Conservation (phyloP, 2,329 filamentous ascomycete species). For the Rasamsonia emersonii region DNA sequence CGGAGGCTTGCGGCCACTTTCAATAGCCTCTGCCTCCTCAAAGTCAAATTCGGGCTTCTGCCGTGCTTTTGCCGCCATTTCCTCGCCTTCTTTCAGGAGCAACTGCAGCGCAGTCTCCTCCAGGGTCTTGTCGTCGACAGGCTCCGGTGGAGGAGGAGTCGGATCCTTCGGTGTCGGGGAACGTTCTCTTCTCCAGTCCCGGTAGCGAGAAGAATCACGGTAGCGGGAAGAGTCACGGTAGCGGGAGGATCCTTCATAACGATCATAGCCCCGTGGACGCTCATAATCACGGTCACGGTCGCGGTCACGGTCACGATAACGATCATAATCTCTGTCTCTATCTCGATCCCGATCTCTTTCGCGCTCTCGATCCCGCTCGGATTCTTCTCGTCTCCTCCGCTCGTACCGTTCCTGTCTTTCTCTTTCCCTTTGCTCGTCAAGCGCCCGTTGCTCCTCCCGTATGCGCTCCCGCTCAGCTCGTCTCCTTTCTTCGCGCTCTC, state of each 20-base stretch:
- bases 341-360: conserved; percentile 23
- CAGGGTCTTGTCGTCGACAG: conserved; percentile 46
- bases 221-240: conserved; percentile 18
- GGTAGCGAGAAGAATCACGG: conserved; percentile 21
- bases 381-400: conserved; percentile 36
- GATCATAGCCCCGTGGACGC: conserved; percentile 9
- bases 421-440: conserved; percentile 45
- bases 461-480: conserved; percentile 43
- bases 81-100: conserved; percentile 47
- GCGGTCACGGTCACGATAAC: conserved; percentile 21
- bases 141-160: conserved; percentile 17
- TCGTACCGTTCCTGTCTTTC: conserved; percentile 41
- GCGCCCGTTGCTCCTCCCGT: conserved; percentile 44
- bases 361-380: conserved; percentile 36
- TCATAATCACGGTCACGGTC: conserved; percentile 22
- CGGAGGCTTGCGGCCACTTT: conserved; percentile 28
- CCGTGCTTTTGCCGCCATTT: conserved; percentile 44
- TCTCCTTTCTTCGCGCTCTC: conserved; percentile 41
- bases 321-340: conserved; percentile 11
- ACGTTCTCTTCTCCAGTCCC: conserved; percentile 24
- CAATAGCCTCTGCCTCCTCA: conserved; percentile 37
- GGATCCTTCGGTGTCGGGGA: conserved; percentile 25
- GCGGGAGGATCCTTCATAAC: conserved; percentile 11
- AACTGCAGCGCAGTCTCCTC: conserved; percentile 48
- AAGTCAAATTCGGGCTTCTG: conserved; percentile 45